Evolutionary conservation across 2,329 filamentous ascomycete species (phyloP).

Genomic region (Colletotrichum liriopes): DNA sequence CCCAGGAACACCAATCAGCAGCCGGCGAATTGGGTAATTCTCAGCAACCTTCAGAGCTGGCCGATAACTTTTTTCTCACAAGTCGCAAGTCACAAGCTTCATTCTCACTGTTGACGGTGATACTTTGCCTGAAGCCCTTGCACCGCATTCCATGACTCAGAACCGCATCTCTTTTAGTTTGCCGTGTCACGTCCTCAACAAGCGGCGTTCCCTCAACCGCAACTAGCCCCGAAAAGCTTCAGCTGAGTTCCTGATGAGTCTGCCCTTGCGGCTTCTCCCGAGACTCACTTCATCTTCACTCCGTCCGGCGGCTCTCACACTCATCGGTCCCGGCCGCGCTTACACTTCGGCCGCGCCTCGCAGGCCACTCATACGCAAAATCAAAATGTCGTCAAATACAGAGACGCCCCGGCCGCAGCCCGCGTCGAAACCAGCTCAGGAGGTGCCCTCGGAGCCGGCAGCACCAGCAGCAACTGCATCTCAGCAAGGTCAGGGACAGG

Average conservation of each 20-base stretch:
- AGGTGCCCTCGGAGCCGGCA: constrained; percentile 21
- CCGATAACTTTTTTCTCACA: constrained; percentile 33
- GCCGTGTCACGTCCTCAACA: background rate
- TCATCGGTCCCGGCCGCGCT: constrained; percentile 7
- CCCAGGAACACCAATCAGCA: constrained; percentile 28
- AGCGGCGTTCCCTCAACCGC: background rate
- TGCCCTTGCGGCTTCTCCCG: constrained; percentile 38
- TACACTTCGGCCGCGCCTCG: background rate
- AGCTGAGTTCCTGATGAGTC: constrained; percentile 22
- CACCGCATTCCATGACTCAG: background rate
- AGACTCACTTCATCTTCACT: constrained; percentile 41
- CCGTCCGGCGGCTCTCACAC: constrained; percentile 18
- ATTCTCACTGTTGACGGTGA: background rate
- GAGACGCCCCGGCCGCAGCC: constrained; percentile 13
- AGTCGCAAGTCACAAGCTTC: constrained; percentile 37
- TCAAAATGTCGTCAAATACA: constrained; percentile 26
- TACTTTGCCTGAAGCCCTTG: background rate
- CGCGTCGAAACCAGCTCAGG: constrained; percentile 13
- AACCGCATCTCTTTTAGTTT: background rate
- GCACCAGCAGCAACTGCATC: background rate
- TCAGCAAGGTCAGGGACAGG: constrained; percentile 35
- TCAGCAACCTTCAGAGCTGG: constrained; percentile 39
- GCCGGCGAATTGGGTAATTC: constrained; percentile 39
- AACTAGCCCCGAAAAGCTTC: background rate
- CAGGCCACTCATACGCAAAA: constrained; percentile 1